Evolutionary conservation across 2,329 filamentous ascomycete species (phyloP).

Genomic region (Albophoma yamanashiensis): DNA sequence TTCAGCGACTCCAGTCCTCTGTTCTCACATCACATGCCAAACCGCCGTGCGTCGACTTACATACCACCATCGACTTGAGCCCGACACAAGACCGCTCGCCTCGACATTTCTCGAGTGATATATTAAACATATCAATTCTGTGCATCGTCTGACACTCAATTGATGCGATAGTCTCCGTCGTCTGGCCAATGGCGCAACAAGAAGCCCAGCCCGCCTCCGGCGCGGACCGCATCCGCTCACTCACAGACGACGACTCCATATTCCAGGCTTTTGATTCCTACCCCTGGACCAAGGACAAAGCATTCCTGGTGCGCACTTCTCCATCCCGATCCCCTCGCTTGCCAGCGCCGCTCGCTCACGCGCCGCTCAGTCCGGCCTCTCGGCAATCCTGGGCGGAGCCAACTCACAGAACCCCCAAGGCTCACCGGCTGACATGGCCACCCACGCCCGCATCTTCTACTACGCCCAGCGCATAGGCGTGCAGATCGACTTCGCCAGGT

Average conservation of each 20-base stretch:
- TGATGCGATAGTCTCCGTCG: background rate
- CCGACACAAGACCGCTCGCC: background rate
- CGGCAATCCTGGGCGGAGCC: conserved; percentile 51
- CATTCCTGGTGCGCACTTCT: conserved; percentile 49
- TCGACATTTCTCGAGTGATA: background rate
- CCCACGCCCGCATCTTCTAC: conserved; percentile 59
- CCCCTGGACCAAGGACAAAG: conserved; percentile 55
- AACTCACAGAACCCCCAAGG: conserved; percentile 27
- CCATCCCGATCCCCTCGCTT: background rate
- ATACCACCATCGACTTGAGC: background rate
- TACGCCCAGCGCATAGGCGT: conserved; percentile 40
- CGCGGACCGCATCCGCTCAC: conserved; percentile 26
- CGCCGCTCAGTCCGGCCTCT: conserved; percentile 40
- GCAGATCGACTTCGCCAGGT: conserved; percentile 54
- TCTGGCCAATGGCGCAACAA: background rate
- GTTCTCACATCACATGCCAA: background rate
- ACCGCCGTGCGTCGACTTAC: background rate
- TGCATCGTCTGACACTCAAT: background rate
- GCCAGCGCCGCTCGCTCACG: background rate
- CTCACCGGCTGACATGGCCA: conserved; percentile 46
- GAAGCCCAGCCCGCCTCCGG: conserved; percentile 4
- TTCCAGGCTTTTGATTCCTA: conserved; percentile 56
- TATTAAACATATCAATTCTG: too few relatives aligned
- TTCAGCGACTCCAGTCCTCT: background rate
- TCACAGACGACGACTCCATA: conserved; percentile 29